Evolutionary conservation across 2,329 filamentous ascomycete species (phyloP), one percentile per base, ranked within the genome.

Genomic region (Botrytis fragariae): DNA sequence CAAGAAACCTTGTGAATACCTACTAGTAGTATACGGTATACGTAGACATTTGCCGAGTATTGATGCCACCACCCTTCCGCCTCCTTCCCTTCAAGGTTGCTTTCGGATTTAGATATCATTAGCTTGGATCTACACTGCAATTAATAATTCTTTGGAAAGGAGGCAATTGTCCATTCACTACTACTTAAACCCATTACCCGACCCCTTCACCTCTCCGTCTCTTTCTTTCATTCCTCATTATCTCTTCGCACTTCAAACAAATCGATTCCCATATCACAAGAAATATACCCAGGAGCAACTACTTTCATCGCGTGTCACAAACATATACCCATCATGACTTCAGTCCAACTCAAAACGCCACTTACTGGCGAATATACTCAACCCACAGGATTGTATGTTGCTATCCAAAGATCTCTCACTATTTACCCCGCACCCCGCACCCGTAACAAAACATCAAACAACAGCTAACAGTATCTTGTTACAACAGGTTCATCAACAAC

Each of bases 401-500:
- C 39, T 42, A n/a, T 61, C 32, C 18, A 22, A 44, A 39, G 12
- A 54, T 32, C n/a, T 16, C 57, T 37, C 59, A 29, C 22, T 12
- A 18, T 39, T 64, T 76, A 76, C 73, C 74, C 76, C 74, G 74
- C 75, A 74, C 59, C 59, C 60, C 35, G 18, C 6, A n/a, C 8
- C 39, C 5, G 1, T 14, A 22, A 14, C 35, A 4, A 57, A 10
- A 68, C 22, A 25, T 25, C 32, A 25, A 35, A 60, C 60, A 60
- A 35, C 44, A 45, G 71, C 69, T 75, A 45, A 74, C 59, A 35
- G n/a, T 59, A 37, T 45, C 14, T 45, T 9, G 7, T 42, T n/a
- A 63, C 29, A 32, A 67, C 54, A 82, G 80, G 60, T 82, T 93
- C 88, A 96, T 97, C 88, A 95, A 96, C 89, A 95, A 95, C 84